Base-by-base conservation (phyloP, 805 yeast genomes). In the Kregervanrija delftensis region DNA sequence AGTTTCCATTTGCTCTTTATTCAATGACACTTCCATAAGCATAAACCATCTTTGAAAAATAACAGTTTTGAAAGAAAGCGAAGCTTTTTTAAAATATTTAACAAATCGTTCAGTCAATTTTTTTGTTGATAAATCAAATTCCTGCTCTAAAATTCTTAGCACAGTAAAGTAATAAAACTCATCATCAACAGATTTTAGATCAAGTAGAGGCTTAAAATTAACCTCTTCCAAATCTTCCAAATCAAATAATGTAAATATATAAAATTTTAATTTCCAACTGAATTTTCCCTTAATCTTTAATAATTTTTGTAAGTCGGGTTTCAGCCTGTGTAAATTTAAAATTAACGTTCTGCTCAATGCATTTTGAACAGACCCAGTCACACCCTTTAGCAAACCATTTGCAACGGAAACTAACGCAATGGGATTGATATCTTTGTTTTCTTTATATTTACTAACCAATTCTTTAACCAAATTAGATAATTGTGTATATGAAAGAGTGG, bases 41-140 rank as follows among this genome's bases (percentile, higher is more conserved):
- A 81, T 73, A 35, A 71, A 54, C 88, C 88, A 83, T 53, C 86
- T 74, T 9, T 54, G 49, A 42, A 80, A 68, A 0, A 69, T 43
- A 11, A 55, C 44, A 33, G 46, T 30, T 8, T 65, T 43, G 41
- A 59, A 48, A 1, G 44, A 42, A 1, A 16, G 5, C 1, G 44
- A 14, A 2, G 57, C 39, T 6, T 41, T 48, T 13, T 48, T 33
- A 11, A 63, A 52, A 44, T 50, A 61, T 5, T 47, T 41, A n/a
- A 67, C 40, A 41, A 69, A 66, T 1, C 47, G 42, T 1, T 41
- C 33, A 4, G 50, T 33, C 10, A 67, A 34, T 2, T 41, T 36
- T 4, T 41, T 30, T 8, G 40, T 33, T 0, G 47, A 16, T 2
- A 63, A 17, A 11, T 64, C 62, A 39, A 57, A 58, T 4, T 59